phyloP scores from a whole-genome alignment of 208 protist species.

The Wallacemonas collosoma region DNA sequence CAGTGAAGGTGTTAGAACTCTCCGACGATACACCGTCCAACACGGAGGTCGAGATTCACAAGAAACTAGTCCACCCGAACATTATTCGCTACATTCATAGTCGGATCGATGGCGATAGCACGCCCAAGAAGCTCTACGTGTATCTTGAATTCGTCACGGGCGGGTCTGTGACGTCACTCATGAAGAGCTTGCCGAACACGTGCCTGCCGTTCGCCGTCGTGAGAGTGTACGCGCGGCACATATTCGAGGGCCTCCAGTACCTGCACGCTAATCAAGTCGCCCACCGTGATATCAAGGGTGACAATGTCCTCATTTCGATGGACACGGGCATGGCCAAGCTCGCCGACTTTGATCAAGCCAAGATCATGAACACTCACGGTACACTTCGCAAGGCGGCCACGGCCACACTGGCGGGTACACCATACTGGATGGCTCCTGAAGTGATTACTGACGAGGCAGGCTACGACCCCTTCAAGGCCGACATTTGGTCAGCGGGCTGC shows the following conservation, averaged over 20 bases:
- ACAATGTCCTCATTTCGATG: slow-evolving; percentile 93
- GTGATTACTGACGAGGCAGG: slow-evolving; percentile 91
- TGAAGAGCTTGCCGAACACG: slow-evolving; percentile 83
- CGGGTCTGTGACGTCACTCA: slow-evolving; percentile 87
- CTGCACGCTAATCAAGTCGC: slow-evolving; percentile 89
- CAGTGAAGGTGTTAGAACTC: slow-evolving; percentile 89
- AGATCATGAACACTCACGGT: slow-evolving; percentile 89
- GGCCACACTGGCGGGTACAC: slow-evolving; percentile 86
- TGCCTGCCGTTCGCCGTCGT: slow-evolving; percentile 79
- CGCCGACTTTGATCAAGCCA: slow-evolving; percentile 98
- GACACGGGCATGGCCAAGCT: slow-evolving; percentile 96
- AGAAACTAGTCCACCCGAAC: slow-evolving; percentile 90
- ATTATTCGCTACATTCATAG: slow-evolving; percentile 92
- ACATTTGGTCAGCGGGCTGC: slow-evolving; percentile 92
- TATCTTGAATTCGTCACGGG: slow-evolving; percentile 94
- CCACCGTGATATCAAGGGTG: slow-evolving; percentile 92
- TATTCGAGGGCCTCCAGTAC: slow-evolving; percentile 87
- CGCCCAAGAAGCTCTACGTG: slow-evolving; percentile 85
- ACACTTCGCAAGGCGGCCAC: slow-evolving; percentile 86
- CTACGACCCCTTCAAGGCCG: slow-evolving; percentile 91
- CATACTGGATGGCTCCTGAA: slow-evolving; percentile 93
- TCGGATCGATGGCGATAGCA: slow-evolving; percentile 74
- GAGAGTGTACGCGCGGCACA: slow-evolving; percentile 84
- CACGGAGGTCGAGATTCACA: slow-evolving; percentile 91
- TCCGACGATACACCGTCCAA: slow-evolving; percentile 79